Base-by-base conservation (phyloP, 768 basidiomycete genomes). In the Rhizopogon vinicolor region DNA sequence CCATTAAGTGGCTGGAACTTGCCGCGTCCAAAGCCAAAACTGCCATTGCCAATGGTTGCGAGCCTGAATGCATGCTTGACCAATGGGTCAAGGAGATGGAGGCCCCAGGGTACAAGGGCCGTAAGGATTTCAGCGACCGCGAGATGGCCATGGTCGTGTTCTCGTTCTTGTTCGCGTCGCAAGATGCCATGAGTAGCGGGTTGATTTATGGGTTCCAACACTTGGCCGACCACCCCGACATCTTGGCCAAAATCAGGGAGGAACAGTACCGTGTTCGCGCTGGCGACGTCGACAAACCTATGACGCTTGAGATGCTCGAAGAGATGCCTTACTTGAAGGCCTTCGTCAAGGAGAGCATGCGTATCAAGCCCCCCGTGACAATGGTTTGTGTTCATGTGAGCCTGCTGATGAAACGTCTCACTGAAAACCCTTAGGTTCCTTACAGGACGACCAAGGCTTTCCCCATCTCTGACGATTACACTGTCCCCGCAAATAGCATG, bases 61-160 rank as follows among this genome's bases (percentile, higher is more conserved):
- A 90, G 61, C 86, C 93, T 8, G 80, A 84, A 58, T 99, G 97
- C 75, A 83, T 98, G 78, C 73, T 98, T 55, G 97, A 99, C 66
- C 84, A 88, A 58, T 99, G 97, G 97, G 83, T 95, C 42, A 76
- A 79, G 60, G 80, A 84, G 48, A 78, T 97, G 65, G 73, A 78
- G 40, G 84, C 85, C 25, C 86, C 81, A 14, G 65, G 68, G 71
- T 67, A 76, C 65, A 95, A 94, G 70, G 87, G 89, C 60, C 84
- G 86, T 60, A 82, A 77, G 58, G 91, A 98, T 58, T 98, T 94
- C 74, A 89, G 85, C 61, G 89, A 98, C 69, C 79, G 81, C 62
- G 96, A 99, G 73, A 98, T 98, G 84, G 93, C 91, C 29, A 91
- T 97, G 87, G 95, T 97, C 65, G 73, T 99, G 41, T 87, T 99